These are phyloP conservation scores for Trichosporon ovoides DNA, from an alignment of 1,284 basidiomycete species.

Conservation along the genomic window DNA sequence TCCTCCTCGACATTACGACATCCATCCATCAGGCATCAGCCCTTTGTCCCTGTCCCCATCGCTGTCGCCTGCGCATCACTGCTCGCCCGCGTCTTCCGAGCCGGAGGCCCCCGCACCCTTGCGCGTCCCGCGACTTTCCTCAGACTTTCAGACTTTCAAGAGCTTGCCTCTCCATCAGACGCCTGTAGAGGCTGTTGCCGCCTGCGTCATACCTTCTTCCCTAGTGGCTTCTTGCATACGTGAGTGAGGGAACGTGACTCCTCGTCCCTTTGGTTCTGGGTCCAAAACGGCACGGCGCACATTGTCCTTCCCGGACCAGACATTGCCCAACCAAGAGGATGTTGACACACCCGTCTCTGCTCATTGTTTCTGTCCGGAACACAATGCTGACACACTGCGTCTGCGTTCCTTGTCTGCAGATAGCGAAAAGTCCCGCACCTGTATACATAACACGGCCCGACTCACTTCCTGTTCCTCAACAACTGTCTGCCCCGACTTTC, in stretches of 20 bases:
- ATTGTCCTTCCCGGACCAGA: background rate
- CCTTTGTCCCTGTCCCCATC: no score
- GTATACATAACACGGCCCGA: background rate
- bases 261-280: background rate
- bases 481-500: background rate
- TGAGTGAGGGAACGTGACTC: background rate
- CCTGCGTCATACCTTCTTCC: no score
- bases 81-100: background rate
- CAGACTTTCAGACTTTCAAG: background rate
- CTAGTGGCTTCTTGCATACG: background rate
- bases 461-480: background rate
- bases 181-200: no score
- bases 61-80: no score
- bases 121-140: background rate
- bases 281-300: background rate
- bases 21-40: no score
- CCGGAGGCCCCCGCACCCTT: background rate
- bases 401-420: background rate
- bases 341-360: background rate
- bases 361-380: background rate
- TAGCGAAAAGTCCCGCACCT: background rate
- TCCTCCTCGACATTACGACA: background rate
- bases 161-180: no score
- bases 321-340: background rate
- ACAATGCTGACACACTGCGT: conserved; percentile 3